Evolutionary conservation across 768 basidiomycete species (phyloP).

Genomic region (Trametes coccinea): DNA sequence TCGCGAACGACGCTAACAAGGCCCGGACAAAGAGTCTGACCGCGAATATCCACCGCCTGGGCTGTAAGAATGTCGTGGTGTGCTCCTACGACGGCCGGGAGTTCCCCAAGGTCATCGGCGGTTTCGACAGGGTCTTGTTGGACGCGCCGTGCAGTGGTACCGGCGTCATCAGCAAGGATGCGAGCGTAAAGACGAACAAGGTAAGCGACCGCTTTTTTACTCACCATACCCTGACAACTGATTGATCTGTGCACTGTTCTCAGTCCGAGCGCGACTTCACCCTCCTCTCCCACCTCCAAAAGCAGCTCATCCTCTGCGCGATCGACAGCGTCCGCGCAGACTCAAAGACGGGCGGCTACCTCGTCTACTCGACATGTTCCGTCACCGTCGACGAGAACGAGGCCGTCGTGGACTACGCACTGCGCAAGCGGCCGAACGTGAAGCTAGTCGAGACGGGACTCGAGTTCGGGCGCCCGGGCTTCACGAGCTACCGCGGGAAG

Average conservation of each 20-base stretch:
- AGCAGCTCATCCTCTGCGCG: slow-evolving; percentile 96
- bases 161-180: slow-evolving; percentile 97
- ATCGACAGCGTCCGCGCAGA: slow-evolving; percentile 92
- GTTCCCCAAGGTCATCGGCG: slow-evolving; percentile 98
- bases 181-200: slow-evolving; percentile 98
- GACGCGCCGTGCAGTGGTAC: slow-evolving; percentile 99
- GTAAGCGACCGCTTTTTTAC: slow-evolving; percentile 42
- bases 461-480: slow-evolving; percentile 92
- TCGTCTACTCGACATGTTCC: slow-evolving; percentile 98
- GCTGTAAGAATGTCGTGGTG: slow-evolving; percentile 96
- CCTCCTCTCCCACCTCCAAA: slow-evolving; percentile 95
- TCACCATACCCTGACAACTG: background rate
- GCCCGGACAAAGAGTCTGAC: slow-evolving; percentile 93
- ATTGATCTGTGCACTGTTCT: background rate
- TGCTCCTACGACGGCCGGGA: slow-evolving; percentile 97
- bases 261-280: slow-evolving; percentile 95
- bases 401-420: slow-evolving; percentile 95
- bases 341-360: slow-evolving; percentile 87
- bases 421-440: slow-evolving; percentile 90
- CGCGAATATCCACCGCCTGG: slow-evolving; percentile 94
- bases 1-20: slow-evolving; percentile 97
- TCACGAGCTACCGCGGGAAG: slow-evolving; percentile 88
- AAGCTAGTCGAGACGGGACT: slow-evolving; percentile 92
- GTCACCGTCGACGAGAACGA: slow-evolving; percentile 99
- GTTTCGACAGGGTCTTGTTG: slow-evolving; percentile 94